A percentile compares a stretch with the other conserved stretches of the same genome.
These are phyloP conservation scores for Aspergillus fischeri DNA, from an alignment of 2,329 filamentous ascomycete genomes.

Conservation along the genomic window DNA sequence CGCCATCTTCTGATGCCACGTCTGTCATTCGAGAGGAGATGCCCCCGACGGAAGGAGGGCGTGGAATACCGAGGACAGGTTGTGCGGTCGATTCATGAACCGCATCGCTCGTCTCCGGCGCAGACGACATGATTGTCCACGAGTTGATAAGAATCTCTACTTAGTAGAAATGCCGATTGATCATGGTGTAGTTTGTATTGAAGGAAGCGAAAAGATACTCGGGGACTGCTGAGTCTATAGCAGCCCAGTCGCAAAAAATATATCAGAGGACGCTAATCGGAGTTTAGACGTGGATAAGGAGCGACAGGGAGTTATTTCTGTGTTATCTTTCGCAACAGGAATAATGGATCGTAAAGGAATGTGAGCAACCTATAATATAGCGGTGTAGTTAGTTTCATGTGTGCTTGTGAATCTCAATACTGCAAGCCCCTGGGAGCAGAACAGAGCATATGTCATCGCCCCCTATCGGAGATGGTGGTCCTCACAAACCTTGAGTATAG, in stretches of 20 bases:
- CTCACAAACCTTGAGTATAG: not conserved
- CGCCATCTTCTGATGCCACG: constrained; percentile 50
- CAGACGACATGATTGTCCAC: constrained; percentile 19
- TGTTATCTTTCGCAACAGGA: not conserved
- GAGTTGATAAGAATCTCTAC: not conserved
- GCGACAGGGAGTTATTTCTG: constrained; percentile 8
- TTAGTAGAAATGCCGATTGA: constrained; percentile 13
- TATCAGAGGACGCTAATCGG: not conserved
- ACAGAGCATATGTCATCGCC: not conserved
- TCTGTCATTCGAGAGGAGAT: constrained; percentile 72
- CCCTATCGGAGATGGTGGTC: not conserved
- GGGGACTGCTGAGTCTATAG: not conserved
- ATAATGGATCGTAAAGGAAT: constrained; percentile 5
- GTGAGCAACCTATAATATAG: constrained; percentile 12
- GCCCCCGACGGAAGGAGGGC: constrained; percentile 36
- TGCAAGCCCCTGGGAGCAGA: constrained; percentile 2
- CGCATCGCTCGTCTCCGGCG: constrained; percentile 40
- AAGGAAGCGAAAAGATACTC: constrained; percentile 5
- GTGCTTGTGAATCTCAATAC: not conserved
- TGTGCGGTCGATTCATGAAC: constrained; percentile 35
- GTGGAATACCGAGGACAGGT: constrained; percentile 50
- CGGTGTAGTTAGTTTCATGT: constrained; percentile 6
- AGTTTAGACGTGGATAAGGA: constrained; percentile 7
- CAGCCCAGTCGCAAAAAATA: not conserved
- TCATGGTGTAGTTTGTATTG: constrained; percentile 17